Base-by-base conservation (phyloP, 2,329 filamentous ascomycete genomes). In the Exserohilum rostratum region DNA sequence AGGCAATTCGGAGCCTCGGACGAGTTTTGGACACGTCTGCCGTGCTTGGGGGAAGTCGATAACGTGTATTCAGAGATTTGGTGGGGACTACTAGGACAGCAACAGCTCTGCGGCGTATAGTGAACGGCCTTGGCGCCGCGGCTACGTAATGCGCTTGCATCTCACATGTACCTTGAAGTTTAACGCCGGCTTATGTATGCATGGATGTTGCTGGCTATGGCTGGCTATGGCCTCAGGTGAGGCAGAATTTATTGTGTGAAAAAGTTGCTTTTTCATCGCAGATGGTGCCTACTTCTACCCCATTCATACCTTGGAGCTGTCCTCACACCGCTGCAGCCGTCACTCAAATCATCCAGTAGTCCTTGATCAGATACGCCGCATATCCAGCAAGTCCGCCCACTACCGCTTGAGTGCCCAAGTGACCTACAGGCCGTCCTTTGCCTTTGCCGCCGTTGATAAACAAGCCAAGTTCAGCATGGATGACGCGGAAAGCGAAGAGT, bases 391-490 rank as follows among this genome's bases (percentile, higher is more conserved):
- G 33, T 1, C 57, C 57, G 9, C 64, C 53, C 34, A 76, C 53
- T 13, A 70, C 55, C 17, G 58, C 57, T 56, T 75, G 70, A 3
- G 69, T 71, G 2, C 72, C 72, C 50, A 65, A 69, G 52, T 62
- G 71, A 3, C 71, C 73, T 5, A 69, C 17, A 15, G 57, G 43
- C 10, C 72, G 58, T 6, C 72, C 72, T 6, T 47, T 11, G 0
- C 67, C 72, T 20, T 37, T 17, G 2, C 57, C 49, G 9, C 67
- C 60, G 27, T 71, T 60, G 3, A 54, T 46, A 48, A 65, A 66
- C 29, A 80, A 35, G 0, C 78, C 78, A 10, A 77, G 46, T 51
- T 80, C 78, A 29, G 64, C 67, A 60, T 80, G 77, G 15, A 67
- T 50, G 13, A 80, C 62, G 37, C 78, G 71, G 22, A 76, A 50